Evolutionary conservation across 2,329 filamentous ascomycete genomes (phyloP), one percentile per base, ranked within the genome.

Genomic region (Blastomyces percursus): DNA sequence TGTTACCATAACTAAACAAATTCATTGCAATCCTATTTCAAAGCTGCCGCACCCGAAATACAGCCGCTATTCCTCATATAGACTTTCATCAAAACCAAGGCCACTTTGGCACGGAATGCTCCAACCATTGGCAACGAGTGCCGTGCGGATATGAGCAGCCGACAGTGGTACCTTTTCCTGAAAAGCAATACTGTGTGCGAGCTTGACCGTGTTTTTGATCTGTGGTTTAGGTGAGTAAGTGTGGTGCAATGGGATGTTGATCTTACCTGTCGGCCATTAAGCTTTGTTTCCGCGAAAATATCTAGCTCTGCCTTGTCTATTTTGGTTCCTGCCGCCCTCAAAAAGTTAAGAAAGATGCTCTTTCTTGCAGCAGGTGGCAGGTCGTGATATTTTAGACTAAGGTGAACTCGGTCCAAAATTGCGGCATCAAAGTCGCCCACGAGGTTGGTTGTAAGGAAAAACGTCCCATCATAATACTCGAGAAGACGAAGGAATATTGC

Each of bases 361-460:
- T 30, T 24, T 16, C 50, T 24, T 24, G 50, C 50, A 8, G 50
- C 19, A 30, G 50, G 50, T 6, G 24, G 2, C 50, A 54, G 24
- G 16, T 54, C 32, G 50, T 54, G 19, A 30, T 54, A 54, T 30
- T 30, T 19, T 4, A 54, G 16, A 19, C 32, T 54, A 24, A 54
- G 50, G 16, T 54, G n/a, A 30, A 54, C 24, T 30, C 50, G 16
- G 24, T 54, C n/a, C 19, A 54, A 30, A n/a, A 54, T 54, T 24
- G 50, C 50, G 6, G 24, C 50, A 16, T 54, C 50, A 54, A 54
- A 54, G 24, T 54, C 50, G 27, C 50, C 8, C n/a, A 54, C 3
- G 7, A 70, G 70, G 57, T 72, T 72, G 12, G 69, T 72, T 24
- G 71, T 73, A 2, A 73, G 63, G 65, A 73, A 71, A 21, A 73